Percentiles rank a stretch among this genome's conserved stretches.
These are phyloP conservation scores for Penicillium diatomitis DNA, from an alignment of 495 filamentous ascomycete genomes.

Conservation along the genomic window DNA sequence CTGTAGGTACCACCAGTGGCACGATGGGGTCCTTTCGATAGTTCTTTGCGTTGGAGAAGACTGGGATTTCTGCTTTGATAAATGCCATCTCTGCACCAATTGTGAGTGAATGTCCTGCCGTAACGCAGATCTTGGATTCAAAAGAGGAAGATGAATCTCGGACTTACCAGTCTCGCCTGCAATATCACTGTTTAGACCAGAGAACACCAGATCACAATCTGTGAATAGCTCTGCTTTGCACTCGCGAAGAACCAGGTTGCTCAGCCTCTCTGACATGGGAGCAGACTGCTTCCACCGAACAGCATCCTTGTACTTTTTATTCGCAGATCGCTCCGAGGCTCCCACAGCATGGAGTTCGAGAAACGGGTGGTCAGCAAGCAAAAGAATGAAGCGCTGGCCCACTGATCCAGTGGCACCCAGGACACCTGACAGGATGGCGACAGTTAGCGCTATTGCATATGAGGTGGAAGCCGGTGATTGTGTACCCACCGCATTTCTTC, in stretches of 20 bases:
- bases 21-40: slow-evolving; percentile 73
- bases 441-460: slow-evolving; percentile 7
- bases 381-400: slow-evolving; percentile 76
- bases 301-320: slow-evolving; percentile 77
- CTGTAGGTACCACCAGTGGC: slow-evolving; percentile 78
- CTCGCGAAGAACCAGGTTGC: slow-evolving; percentile 61
- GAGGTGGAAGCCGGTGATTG: too few relatives aligned
- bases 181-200: slow-evolving; percentile 75
- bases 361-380: slow-evolving; percentile 70
- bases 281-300: slow-evolving; percentile 76
- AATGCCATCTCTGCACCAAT: slow-evolving; percentile 61
- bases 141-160: neutral
- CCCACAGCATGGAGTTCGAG: slow-evolving; percentile 69
- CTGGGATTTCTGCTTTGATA: slow-evolving; percentile 63
- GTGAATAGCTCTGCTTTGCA: slow-evolving; percentile 66
- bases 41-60: slow-evolving; percentile 89
- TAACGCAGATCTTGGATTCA: neutral
- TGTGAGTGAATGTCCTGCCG: neutral
- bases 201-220: slow-evolving; percentile 85
- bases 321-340: slow-evolving; percentile 67
- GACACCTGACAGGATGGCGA: slow-evolving; percentile 21
- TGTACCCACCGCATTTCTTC: slow-evolving; percentile 40
- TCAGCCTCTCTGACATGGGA: slow-evolving; percentile 58
- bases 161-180: slow-evolving; percentile 65
- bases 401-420: slow-evolving; percentile 58